A percentile compares a stretch with the other conserved stretches of the same genome.
These are phyloP conservation scores for Saitozyma sp. DNA, from an alignment of 768 basidiomycete genomes.

Conservation along the genomic window DNA sequence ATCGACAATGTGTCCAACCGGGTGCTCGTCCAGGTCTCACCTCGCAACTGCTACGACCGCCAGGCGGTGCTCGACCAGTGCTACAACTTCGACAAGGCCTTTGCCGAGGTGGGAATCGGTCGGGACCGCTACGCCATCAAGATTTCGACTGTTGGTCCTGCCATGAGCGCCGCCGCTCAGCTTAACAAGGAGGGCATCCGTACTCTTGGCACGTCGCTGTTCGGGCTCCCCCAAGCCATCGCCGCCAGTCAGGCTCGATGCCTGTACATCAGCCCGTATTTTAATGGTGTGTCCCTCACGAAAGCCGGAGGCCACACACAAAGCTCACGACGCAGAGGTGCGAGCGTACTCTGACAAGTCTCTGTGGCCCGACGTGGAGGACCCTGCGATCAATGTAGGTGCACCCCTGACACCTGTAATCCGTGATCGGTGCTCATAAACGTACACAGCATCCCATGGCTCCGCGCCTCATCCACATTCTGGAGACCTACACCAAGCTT, in stretches of 20 bases:
- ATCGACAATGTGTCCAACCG: slow-evolving; percentile 5
- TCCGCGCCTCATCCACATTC: background rate
- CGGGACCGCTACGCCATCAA: slow-evolving; percentile 56
- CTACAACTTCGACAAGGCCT: background rate
- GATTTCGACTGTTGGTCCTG: slow-evolving; percentile 61
- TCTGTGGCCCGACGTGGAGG: slow-evolving; percentile 19
- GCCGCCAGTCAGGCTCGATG: slow-evolving; percentile 61
- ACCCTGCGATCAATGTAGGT: slow-evolving; percentile 8
- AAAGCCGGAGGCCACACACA: no score
- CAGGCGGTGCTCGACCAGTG: background rate
- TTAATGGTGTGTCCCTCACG: slow-evolving; percentile 50
- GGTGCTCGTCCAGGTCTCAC: slow-evolving; percentile 3
- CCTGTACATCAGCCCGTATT: slow-evolving; percentile 60
- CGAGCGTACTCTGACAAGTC: slow-evolving; percentile 17
- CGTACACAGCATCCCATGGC: slow-evolving; percentile 10
- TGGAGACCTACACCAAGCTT: slow-evolving; percentile 6
- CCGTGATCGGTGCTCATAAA: no score
- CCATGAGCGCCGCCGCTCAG: slow-evolving; percentile 57
- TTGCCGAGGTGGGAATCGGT: slow-evolving; percentile 2
- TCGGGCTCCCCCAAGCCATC: slow-evolving; percentile 60
- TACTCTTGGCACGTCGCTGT: slow-evolving; percentile 61
- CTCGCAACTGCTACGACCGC: slow-evolving; percentile 1
- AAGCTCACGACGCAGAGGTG: slow-evolving; percentile 26
- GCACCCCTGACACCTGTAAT: no score
- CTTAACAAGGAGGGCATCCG: slow-evolving; percentile 58